Percentiles rank a stretch among this genome's conserved stretches.
Evolutionary conservation across 352 stramenopile genomes (phyloP).

Genomic region (Pythium periplocum): DNA sequence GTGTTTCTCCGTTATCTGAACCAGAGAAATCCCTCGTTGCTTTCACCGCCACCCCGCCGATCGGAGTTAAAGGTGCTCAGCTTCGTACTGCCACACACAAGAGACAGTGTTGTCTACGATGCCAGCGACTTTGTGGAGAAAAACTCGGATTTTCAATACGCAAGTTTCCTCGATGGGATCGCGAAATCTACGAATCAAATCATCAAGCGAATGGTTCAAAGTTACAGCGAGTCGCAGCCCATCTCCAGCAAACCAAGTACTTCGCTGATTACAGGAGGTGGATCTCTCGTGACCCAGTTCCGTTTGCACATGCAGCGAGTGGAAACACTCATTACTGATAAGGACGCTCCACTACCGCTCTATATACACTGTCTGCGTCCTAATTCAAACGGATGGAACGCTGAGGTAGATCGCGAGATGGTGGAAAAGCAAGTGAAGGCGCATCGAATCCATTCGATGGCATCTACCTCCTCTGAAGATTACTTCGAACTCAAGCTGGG

Average conservation of each 20-base stretch:
- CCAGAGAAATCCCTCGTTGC: slow-evolving; percentile 31
- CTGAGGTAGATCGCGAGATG: slow-evolving; percentile 3
- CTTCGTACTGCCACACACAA: slow-evolving; percentile 47
- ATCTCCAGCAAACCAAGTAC: neutral
- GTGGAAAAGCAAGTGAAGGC: slow-evolving; percentile 16
- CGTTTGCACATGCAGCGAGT: slow-evolving; percentile 15
- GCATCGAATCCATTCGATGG: slow-evolving; percentile 11
- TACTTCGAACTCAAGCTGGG: slow-evolving; percentile 9
- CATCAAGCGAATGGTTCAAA: slow-evolving; percentile 26
- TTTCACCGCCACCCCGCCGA: slow-evolving; percentile 19
- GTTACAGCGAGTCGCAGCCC: slow-evolving; percentile 2
- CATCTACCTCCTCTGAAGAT: neutral
- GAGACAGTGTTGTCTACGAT: slow-evolving; percentile 48
- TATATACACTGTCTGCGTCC: slow-evolving; percentile 22
- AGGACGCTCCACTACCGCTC: slow-evolving; percentile 2
- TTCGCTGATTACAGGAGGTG: neutral
- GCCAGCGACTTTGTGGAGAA: slow-evolving; percentile 63
- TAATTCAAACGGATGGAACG: slow-evolving; percentile 1
- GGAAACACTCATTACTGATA: neutral
- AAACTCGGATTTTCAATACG: slow-evolving; percentile 54
- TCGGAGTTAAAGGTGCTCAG: slow-evolving; percentile 18
- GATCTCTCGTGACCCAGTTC: slow-evolving; percentile 16
- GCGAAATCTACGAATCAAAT: slow-evolving; percentile 20
- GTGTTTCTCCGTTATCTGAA: slow-evolving; percentile 65
- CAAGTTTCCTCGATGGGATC: slow-evolving; percentile 28